A percentile compares a stretch with the other conserved stretches of the same genome.
phyloP scores from a whole-genome alignment of 495 filamentous ascomycete genomes.

The Cairneyella variabilis region DNA sequence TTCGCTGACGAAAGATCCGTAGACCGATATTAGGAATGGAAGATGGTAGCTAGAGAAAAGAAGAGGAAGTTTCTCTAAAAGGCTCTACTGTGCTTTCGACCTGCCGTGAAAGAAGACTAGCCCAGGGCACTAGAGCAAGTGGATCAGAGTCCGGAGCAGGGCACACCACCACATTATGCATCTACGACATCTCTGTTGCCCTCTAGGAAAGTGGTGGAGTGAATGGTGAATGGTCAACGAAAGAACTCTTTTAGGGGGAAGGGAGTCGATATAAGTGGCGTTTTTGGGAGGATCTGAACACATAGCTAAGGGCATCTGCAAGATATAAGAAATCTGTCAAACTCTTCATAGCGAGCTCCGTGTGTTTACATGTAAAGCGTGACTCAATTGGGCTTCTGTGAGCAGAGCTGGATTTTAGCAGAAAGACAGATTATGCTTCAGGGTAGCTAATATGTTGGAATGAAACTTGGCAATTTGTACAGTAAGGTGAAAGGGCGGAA shows the following conservation, averaged over 20 bases:
- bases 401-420: too few relatives aligned
- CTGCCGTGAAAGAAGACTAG: conserved; percentile 10
- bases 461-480: too few relatives aligned
- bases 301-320: neutral
- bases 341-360: neutral
- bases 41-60: conserved; percentile 8
- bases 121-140: neutral
- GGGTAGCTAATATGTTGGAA: too few relatives aligned
- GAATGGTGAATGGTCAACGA: neutral
- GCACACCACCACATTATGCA: conserved; percentile 7
- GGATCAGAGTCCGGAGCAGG: neutral
- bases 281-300: neutral
- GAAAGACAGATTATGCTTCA: too few relatives aligned
- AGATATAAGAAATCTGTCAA: neutral
- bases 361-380: too few relatives aligned
- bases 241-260: neutral
- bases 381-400: too few relatives aligned
- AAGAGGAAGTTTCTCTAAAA: conserved; percentile 12
- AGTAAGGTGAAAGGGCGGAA: too few relatives aligned
- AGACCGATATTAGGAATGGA: conserved; percentile 17
- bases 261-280: neutral
- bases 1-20: conserved; percentile 10
- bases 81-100: conserved; percentile 10
- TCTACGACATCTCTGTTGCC: conserved; percentile 7
- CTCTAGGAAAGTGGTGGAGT: conserved; percentile 1